A percentile compares a stretch with the other conserved stretches of the same genome.
phyloP scores from a whole-genome alignment of 768 basidiomycete genomes.

The Krasilnikovozyma curviuscula region DNA sequence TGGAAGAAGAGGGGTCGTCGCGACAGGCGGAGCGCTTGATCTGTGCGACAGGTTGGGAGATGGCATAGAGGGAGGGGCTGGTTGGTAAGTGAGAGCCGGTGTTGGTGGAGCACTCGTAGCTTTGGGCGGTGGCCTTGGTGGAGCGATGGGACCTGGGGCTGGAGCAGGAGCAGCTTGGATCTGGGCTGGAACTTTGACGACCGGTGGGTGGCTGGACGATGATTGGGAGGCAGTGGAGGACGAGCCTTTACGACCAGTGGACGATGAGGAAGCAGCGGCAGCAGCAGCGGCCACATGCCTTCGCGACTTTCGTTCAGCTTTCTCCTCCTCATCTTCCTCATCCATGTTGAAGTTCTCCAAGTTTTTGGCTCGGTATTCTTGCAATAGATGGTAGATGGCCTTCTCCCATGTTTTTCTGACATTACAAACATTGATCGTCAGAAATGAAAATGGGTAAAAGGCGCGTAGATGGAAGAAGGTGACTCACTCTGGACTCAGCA shows the following conservation, averaged over 20 bases:
- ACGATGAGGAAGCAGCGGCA: not conserved
- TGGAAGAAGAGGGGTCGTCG: not conserved
- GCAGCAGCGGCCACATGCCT: not conserved
- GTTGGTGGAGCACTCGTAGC: not conserved
- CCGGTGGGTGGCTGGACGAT: slow-evolving; percentile 2
- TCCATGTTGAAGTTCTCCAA: slow-evolving; percentile 46
- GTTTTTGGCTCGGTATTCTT: slow-evolving; percentile 57
- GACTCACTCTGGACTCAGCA: slow-evolving; percentile 34
- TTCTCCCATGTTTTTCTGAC: slow-evolving; percentile 77
- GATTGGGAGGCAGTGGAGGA: not conserved
- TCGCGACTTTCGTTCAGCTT: slow-evolving; percentile 8
- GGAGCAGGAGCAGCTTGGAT: too few relatives aligned
- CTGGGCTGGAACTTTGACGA: slow-evolving; percentile 3
- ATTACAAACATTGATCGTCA: slow-evolving; percentile 19
- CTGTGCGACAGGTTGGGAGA: not conserved
- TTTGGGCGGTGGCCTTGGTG: slow-evolving; percentile 5
- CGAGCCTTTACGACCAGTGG: slow-evolving; percentile 9
- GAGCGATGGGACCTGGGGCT: too few relatives aligned
- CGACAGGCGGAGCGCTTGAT: slow-evolving; percentile 9
- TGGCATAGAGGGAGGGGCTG: slow-evolving; percentile 15
- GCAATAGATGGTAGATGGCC: slow-evolving; percentile 78
- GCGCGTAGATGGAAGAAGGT: not conserved
- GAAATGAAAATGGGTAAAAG: not conserved
- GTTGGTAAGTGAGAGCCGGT: too few relatives aligned
- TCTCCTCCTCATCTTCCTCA: slow-evolving; percentile 41